Evolutionary conservation across 352 stramenopile genomes (phyloP).

Genomic region (Globisporangium nunn): DNA sequence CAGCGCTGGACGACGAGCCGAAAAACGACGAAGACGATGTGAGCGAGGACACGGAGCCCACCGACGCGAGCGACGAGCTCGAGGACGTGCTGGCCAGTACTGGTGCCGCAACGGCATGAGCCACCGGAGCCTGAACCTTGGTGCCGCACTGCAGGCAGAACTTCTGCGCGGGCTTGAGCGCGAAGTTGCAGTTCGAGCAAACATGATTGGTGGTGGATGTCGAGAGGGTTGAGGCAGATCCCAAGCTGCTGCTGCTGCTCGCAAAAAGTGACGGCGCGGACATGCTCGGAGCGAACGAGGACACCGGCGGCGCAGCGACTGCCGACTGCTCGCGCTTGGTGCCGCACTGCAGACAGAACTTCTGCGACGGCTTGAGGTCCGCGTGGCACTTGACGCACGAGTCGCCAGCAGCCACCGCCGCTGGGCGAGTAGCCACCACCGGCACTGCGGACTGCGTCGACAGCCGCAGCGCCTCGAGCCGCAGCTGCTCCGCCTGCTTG

Average conservation of each 20-base stretch:
- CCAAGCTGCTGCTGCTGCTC: conserved; percentile 22
- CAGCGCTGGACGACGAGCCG: not conserved
- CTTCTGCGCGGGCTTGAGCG: conserved; percentile 58
- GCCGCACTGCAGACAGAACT: conserved; percentile 68
- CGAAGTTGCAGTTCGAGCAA: conserved; percentile 39
- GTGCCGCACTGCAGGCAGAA: conserved; percentile 78
- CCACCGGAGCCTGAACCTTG: conserved; percentile 22
- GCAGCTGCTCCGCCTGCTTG: conserved; percentile 51
- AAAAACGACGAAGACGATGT: conserved; percentile 16
- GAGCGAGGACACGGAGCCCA: not conserved
- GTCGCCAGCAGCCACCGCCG: conserved; percentile 1
- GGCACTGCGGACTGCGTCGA: conserved; percentile 19
- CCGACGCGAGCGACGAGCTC: not conserved
- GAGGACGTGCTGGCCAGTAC: conserved; percentile 6
- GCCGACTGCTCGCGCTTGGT: conserved; percentile 20
- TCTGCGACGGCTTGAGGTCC: conserved; percentile 30
- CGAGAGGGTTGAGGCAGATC: conserved; percentile 11
- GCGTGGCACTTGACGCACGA: conserved; percentile 12
- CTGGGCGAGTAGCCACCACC: not conserved
- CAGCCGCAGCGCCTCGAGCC: conserved; percentile 41
- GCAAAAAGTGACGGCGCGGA: conserved; percentile 11
- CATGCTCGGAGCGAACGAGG: conserved; percentile 1
- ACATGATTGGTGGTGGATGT: conserved; percentile 11
- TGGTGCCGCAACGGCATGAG: not conserved
- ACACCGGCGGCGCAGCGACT: not conserved